A percentile compares a stretch with the other conserved stretches of the same genome.
phyloP scores from a whole-genome alignment of 208 protist genomes.

The Trypanosoma congolense region DNA sequence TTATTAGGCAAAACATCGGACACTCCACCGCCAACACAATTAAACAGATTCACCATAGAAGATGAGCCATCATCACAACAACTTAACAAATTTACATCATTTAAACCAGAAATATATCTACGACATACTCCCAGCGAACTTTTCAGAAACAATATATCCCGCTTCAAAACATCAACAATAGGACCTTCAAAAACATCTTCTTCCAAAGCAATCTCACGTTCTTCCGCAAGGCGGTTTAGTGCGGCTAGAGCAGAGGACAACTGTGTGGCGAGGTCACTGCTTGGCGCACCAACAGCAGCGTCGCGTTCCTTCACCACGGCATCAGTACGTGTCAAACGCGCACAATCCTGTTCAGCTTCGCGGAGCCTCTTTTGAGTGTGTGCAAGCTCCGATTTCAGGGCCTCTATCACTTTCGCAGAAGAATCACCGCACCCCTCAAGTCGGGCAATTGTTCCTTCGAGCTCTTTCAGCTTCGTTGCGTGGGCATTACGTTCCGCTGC shows the following conservation, averaged over 20 bases:
- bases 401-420: too few species aligned
- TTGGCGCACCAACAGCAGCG: background rate
- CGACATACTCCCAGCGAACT: slow-evolving; percentile 23
- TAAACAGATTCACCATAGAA: too few species aligned
- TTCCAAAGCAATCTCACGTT: slow-evolving; percentile 17
- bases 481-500: too few species aligned
- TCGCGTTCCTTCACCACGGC: too few species aligned
- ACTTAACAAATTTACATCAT: background rate
- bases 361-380: background rate
- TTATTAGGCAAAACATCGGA: background rate
- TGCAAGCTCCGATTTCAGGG: background rate
- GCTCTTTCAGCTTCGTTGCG: too few species aligned
- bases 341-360: background rate
- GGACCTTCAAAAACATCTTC: slow-evolving; percentile 16
- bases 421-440: too few species aligned
- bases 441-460: too few species aligned
- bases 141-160: background rate
- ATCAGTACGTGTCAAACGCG: background rate
- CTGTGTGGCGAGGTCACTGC: too few species aligned
- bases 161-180: too few species aligned
- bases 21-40: too few species aligned
- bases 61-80: too few species aligned
- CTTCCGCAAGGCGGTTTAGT: slow-evolving; percentile 20
- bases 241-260: slow-evolving; percentile 20
- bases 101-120: slow-evolving; percentile 1